Conservation (phyloP, 140 eudicot species). For the Erigeron philadelphicus region DNA sequence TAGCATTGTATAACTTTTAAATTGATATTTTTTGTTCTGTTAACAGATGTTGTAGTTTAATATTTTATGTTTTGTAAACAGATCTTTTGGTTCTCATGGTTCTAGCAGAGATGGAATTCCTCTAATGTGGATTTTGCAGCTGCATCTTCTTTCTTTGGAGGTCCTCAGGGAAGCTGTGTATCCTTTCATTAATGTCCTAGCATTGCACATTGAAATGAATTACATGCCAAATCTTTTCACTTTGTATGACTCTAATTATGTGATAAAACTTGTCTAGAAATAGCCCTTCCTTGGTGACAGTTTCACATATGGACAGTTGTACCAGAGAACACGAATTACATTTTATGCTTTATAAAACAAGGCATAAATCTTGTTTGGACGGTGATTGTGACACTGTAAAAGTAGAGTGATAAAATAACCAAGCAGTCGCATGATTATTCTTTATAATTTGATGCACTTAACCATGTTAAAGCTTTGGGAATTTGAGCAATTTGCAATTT, state of each 20-base stretch:
- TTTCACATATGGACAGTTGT: background rate
- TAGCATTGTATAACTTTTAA: conserved; percentile 12
- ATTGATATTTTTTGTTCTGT: background rate
- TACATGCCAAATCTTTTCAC: conserved; percentile 22
- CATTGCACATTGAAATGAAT: conserved; percentile 10
- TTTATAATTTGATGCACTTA: conserved; percentile 41
- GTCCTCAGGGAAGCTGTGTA: conserved; percentile 95
- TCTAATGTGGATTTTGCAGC: conserved; percentile 52
- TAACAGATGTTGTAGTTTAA: background rate
- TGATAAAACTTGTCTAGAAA: conserved; percentile 18
- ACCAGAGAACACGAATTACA: background rate
- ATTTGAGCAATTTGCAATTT: conserved; percentile 86
- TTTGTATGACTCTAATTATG: background rate
- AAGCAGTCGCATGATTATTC: conserved; percentile 11
- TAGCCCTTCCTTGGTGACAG: conserved; percentile 1
- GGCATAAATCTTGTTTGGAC: conserved; percentile 17
- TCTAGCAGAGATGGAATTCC: conserved; percentile 49
- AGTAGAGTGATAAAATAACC: conserved; percentile 11
- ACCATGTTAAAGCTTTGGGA: conserved; percentile 74
- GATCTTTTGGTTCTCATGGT: conserved; percentile 6
- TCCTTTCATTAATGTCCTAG: conserved; percentile 48
- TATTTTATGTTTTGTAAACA: conserved; percentile 8
- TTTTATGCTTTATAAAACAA: conserved; percentile 1
- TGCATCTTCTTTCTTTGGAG: conserved; percentile 91
- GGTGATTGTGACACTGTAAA: conserved; percentile 13